Evolutionary conservation across 805 yeast species (phyloP).

Genomic region (Cyberlindnera xylosilytica): DNA sequence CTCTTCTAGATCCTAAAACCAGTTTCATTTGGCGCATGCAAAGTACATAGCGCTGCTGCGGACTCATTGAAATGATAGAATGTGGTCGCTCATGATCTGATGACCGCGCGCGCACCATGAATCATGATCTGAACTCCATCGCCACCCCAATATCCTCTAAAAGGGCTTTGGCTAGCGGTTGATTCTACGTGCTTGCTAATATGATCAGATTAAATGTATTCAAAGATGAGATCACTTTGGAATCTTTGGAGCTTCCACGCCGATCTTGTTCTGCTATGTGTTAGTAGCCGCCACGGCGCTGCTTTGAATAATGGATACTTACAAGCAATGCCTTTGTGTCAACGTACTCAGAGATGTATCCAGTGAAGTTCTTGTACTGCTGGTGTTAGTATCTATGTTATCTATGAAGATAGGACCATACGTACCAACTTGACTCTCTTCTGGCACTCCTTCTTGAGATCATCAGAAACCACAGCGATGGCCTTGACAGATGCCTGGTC

Average conservation of each 20-base stretch:
- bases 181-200: too few species aligned
- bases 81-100: too few species aligned
- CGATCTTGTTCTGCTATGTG: constrained; percentile 14
- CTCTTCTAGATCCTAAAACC: too few species aligned
- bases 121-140: too few species aligned
- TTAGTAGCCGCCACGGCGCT: background rate
- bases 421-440: constrained; percentile 19
- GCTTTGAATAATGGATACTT: constrained; percentile 8
- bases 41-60: too few species aligned
- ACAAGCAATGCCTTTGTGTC: constrained; percentile 20
- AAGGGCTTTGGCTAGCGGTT: too few species aligned
- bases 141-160: too few species aligned
- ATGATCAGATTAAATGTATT: too few species aligned
- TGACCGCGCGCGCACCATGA: too few species aligned
- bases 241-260: constrained; percentile 18
- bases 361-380: constrained; percentile 17
- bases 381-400: background rate
- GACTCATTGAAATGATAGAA: too few species aligned
- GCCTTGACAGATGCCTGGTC: constrained; percentile 9
- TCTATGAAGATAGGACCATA: background rate
- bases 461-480: constrained; percentile 1
- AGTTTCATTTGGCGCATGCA: too few species aligned
- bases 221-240: too few species aligned
- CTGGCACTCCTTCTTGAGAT: constrained; percentile 14
- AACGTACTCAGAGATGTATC: constrained; percentile 19